Percentiles rank a stretch among this genome's conserved stretches.
Conservation (phyloP, 345 rosid species). For the Eucalyptus melliodora region DNA sequence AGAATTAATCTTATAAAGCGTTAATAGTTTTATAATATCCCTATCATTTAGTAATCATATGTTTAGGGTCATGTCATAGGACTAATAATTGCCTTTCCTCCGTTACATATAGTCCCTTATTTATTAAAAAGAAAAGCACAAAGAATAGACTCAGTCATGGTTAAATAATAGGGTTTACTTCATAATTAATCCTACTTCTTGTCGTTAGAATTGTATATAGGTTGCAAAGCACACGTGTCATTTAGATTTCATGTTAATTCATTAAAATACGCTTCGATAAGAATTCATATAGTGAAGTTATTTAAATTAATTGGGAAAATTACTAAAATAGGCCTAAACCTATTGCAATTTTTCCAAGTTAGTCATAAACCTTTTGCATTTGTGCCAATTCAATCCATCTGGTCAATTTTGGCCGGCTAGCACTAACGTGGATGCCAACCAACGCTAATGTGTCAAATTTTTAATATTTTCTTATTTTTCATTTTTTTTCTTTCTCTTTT, state of each 20-base stretch:
- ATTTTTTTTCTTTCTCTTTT: too few relatives aligned
- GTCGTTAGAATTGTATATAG: background rate
- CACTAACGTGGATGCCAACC: accelerated
- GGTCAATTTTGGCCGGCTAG: accelerated
- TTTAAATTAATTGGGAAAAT: background rate
- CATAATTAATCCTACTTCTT: background rate
- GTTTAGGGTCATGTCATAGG: background rate
- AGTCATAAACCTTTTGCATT: too few relatives aligned
- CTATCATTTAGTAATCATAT: background rate
- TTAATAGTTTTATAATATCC: background rate
- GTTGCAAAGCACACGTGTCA: background rate
- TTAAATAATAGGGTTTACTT: background rate
- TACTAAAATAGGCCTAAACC: too few relatives aligned
- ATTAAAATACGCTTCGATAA: background rate
- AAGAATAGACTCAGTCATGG: background rate
- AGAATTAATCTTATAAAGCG: background rate
- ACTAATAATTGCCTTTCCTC: background rate
- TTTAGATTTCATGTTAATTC: background rate
- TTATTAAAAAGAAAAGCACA: background rate
- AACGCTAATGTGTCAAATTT: too few relatives aligned
- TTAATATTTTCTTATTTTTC: too few relatives aligned
- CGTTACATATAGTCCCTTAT: background rate
- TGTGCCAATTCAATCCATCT: too few relatives aligned
- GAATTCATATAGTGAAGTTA: background rate
- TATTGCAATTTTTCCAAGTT: too few relatives aligned